These are phyloP conservation scores for Isoetes taiwanensis DNA, from an alignment of 75 land plant species.

Conservation along the genomic window DNA sequence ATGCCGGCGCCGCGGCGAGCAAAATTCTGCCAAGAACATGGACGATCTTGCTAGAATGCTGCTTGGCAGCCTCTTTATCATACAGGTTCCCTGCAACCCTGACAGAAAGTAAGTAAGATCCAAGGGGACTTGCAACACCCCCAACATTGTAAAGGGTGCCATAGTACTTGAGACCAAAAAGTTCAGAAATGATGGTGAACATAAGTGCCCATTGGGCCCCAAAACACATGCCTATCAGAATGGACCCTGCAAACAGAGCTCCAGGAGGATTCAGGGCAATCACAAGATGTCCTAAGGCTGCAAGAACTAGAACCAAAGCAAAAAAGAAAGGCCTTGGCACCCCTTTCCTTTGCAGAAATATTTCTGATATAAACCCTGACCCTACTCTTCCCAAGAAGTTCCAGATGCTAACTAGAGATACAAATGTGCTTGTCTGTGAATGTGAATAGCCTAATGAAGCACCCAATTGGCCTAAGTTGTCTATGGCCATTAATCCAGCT, in stretches of 20 bases:
- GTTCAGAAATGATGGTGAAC: constrained; percentile 4
- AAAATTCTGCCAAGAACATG: too few species aligned
- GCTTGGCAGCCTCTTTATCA: constrained; percentile 15
- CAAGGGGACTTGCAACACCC: constrained; percentile 7
- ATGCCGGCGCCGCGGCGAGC: too few species aligned
- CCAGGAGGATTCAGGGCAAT: constrained; percentile 37
- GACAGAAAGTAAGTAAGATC: constrained; percentile 4
- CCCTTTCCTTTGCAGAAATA: not conserved
- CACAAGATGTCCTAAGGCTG: constrained; percentile 42
- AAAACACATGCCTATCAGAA: constrained; percentile 4
- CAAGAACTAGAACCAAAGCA: constrained; percentile 20
- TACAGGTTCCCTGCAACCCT: constrained; percentile 15
- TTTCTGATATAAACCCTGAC: constrained; percentile 47
- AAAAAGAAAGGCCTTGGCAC: constrained; percentile 11
- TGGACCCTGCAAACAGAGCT: constrained; percentile 15
- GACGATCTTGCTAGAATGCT: too few species aligned
- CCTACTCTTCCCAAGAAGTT: constrained; percentile 50
- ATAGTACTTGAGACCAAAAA: constrained; percentile 9
- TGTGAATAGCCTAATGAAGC: constrained; percentile 37
- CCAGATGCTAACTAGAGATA: constrained; percentile 67
- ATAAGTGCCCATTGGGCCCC: constrained; percentile 10
- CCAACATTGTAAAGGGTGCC: constrained; percentile 9
- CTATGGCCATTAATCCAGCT: constrained; percentile 45
- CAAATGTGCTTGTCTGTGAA: constrained; percentile 35
- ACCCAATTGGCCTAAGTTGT: constrained; percentile 72